Base-by-base conservation (phyloP, 441 rosid species). In the Lepidium campestre region DNA sequence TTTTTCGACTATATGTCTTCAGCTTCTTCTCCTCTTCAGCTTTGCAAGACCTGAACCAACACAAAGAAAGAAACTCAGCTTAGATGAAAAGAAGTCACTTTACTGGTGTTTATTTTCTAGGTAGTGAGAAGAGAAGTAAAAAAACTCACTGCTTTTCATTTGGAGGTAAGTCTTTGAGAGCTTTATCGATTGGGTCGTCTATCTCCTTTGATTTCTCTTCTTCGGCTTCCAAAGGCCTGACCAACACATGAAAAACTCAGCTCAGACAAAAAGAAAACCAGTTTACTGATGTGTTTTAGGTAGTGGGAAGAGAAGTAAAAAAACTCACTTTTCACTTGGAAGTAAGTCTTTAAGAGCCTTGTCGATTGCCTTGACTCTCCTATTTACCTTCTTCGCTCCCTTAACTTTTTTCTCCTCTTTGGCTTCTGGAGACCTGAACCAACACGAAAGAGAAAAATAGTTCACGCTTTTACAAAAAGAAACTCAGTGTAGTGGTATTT, bases 21-120 rank as follows among this genome's bases (percentile, higher is more conserved):
- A 20, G 3, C 7, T 12, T 55, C 7, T 55, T 12, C 32, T 13
- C 44, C 44, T 22, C 50, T 49, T 58, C 27, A 7, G 27, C 17
- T 58, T 19, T 50, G 4, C 4, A 13, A 68, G 66, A 49, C 35
- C 73, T 68, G 66, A 29, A n/a, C 10, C 36, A 49, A 29, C 58
- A 57, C 17, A 17, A 10, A 44, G 11, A 19, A 7, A 23, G 10
- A 3, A 55, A 12, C 13, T 12, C 44, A 55, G 60, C 59, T 54
- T 18, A 54, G 42, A 34, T 25, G 45, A 57, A 11, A 18, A 53
- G 5, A 53, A 10, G 34, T 34, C 59, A 32, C 23, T 0, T 53
- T 32, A 32, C 15, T 54, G 8, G 8, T 49, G 18, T 3, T 25
- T 49, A 7, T 10, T 27, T 9, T 52, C 9, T 8, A 52, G 22